Base-by-base conservation (phyloP, 2,329 filamentous ascomycete genomes). In the Bretziella fagacearum region DNA sequence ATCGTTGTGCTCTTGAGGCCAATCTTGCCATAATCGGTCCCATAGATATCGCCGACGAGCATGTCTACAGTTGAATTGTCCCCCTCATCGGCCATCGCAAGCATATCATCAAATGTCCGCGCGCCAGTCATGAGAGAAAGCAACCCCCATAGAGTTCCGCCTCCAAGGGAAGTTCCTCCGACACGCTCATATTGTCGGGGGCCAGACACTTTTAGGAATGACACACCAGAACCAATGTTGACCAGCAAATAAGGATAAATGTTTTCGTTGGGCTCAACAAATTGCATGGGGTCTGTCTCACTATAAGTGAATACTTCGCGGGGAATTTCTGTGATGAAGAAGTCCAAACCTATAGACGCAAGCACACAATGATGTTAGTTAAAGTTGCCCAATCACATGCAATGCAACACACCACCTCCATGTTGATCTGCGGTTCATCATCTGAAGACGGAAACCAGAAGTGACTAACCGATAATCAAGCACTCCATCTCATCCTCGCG, bases 401-500 rank as follows among this genome's bases (percentile, higher is more conserved):
- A 47, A 41, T 47, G 44, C 35, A 41, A 47, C 33, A 37, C 35
- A 29, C 17, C 41, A 15, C 15, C 25, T 25, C 25, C 25, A 4
- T 29, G 7, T 11, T 15, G 5, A 8, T 17, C 11, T n/a, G 6
- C 20, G 18, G 15, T 15, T 18, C 20, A 6, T 18, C 22, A 13
- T 25, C 20, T 23, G 22, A 7, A 23, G 10, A 13, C 15, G n/a
- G n/a, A n/a, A n/a, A n/a, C n/a, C 11, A 42, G 13, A 5, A 39
- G 11, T 8, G 33, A 54, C 68, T 53, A 62, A 86, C 84, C 86
- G 57, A 91, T 91, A 53, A 98, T 98, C 50, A 98, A 66, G 59
- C 91, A 98, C 62, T 94, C 86, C 91, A 98, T 98, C 65, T 98
- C 91, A 58, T 98, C 91, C 63, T 96, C 91, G 36, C 86, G 72